A percentile compares a stretch with the other conserved stretches of the same genome.
Evolutionary conservation across 352 stramenopile genomes (phyloP).

Genomic region (Thraustochytrium sp.): DNA sequence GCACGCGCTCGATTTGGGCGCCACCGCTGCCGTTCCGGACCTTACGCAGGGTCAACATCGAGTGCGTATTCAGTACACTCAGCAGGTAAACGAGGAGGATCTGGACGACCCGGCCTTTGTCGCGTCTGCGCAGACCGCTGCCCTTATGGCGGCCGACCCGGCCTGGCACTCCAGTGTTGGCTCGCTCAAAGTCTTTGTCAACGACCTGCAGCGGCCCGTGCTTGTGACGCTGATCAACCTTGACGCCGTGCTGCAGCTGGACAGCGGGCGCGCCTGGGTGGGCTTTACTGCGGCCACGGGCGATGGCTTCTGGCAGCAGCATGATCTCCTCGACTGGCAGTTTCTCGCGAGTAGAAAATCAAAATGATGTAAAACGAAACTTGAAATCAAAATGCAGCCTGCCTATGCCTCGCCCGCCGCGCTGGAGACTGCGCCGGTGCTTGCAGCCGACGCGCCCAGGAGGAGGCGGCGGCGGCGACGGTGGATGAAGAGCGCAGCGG

Average conservation of each 20-base stretch:
- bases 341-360: too few relatives aligned
- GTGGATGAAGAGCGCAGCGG: too few relatives aligned
- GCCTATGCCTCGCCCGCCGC: too few relatives aligned
- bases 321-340: conserved; percentile 74
- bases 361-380: too few relatives aligned
- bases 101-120: not conserved
- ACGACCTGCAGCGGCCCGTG: conserved; percentile 68
- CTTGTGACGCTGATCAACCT: conserved; percentile 76
- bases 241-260: conserved; percentile 65
- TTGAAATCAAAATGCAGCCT: too few relatives aligned
- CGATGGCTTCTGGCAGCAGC: conserved; percentile 68
- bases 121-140: not conserved
- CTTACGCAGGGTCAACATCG: conserved; percentile 65
- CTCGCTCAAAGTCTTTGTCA: conserved; percentile 72
- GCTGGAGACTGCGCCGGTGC: too few relatives aligned
- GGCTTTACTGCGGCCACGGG: conserved; percentile 84
- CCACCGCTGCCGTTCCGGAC: conserved; percentile 57
- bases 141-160: not conserved
- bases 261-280: conserved; percentile 73
- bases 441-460: too few relatives aligned
- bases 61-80: conserved; percentile 66
- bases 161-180: conserved; percentile 61
- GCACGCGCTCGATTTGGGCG: conserved; percentile 68
- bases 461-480: too few relatives aligned
- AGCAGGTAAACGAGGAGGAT: not conserved